These are phyloP conservation scores for Metarhizium brunneum DNA, from an alignment of 2,329 filamentous ascomycete species.

Conservation along the genomic window DNA sequence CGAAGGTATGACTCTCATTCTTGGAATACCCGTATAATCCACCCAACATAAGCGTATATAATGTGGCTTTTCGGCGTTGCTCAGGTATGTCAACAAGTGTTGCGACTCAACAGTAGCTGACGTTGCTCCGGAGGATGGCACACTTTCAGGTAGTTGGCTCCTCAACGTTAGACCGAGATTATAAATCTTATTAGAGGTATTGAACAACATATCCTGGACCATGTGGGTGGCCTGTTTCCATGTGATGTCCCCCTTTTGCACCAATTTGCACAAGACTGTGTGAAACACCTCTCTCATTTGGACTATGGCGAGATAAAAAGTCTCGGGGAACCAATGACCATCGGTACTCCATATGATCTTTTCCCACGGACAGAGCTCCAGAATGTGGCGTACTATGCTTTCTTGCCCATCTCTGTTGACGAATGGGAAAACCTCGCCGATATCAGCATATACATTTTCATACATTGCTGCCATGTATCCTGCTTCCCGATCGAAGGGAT, in stretches of 20 bases:
- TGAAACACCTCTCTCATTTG: constrained; percentile 66
- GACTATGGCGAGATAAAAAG: constrained; percentile 61
- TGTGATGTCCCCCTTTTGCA: constrained; percentile 53
- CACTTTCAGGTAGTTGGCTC: not conserved
- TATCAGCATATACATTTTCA: constrained; percentile 71
- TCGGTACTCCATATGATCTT: constrained; percentile 78
- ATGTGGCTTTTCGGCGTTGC: not conserved
- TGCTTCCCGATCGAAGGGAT: constrained; percentile 70
- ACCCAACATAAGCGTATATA: constrained; percentile 70
- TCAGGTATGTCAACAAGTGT: not conserved
- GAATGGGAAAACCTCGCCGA: constrained; percentile 75
- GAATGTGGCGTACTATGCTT: constrained; percentile 56
- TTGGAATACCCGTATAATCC: constrained; percentile 63
- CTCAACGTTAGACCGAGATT: constrained; percentile 30
- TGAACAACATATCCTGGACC: constrained; percentile 61
- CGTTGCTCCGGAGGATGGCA: not conserved
- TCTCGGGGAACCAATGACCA: constrained; percentile 71
- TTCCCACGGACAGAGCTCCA: constrained; percentile 65
- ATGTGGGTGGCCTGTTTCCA: constrained; percentile 53
- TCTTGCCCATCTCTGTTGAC: constrained; percentile 70
- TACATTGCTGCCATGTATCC: constrained; percentile 73
- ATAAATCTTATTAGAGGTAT: constrained; percentile 70
- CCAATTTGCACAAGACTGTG: constrained; percentile 57
- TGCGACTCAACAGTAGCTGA: not conserved
- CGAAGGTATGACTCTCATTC: constrained; percentile 60